These are phyloP conservation scores for Polysphondylium violaceum DNA, from an alignment of 78 protist genomes.

Conservation along the genomic window DNA sequence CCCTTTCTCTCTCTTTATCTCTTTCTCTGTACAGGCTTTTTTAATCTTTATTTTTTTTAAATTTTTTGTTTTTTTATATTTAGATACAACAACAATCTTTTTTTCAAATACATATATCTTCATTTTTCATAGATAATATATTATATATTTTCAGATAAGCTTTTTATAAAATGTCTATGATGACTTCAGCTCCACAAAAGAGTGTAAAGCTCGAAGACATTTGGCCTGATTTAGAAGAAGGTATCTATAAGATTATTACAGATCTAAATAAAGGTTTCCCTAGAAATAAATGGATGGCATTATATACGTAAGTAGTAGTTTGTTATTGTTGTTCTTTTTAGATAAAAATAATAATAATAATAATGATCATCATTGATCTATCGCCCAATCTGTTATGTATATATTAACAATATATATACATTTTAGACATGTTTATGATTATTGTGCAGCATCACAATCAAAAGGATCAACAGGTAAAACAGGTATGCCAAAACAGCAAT, in stretches of 20 bases:
- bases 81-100: too few relatives aligned
- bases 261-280: constrained; percentile 69
- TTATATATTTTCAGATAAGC: too few relatives aligned
- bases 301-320: constrained; percentile 81
- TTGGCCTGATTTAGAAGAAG: constrained; percentile 84
- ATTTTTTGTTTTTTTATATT: too few relatives aligned
- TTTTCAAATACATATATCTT: too few relatives aligned
- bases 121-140: too few relatives aligned
- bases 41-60: too few relatives aligned
- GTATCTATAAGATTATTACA: constrained; percentile 59
- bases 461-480: constrained; percentile 1
- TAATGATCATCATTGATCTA: too few relatives aligned
- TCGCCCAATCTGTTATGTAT: too few relatives aligned
- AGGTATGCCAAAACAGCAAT: constrained; percentile 30
- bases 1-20: too few relatives aligned
- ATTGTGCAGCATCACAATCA: constrained; percentile 86
- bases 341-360: not conserved
- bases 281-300: constrained; percentile 74
- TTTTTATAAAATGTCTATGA: not conserved
- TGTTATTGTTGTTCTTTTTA: not conserved
- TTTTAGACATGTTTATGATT: constrained; percentile 78
- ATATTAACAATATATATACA: not conserved
- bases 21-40: too few relatives aligned
- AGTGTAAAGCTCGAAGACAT: constrained; percentile 77
- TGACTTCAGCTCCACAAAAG: constrained; percentile 16